Evolutionary conservation across 768 basidiomycete species (phyloP).

Genomic region (Chiua virens): DNA sequence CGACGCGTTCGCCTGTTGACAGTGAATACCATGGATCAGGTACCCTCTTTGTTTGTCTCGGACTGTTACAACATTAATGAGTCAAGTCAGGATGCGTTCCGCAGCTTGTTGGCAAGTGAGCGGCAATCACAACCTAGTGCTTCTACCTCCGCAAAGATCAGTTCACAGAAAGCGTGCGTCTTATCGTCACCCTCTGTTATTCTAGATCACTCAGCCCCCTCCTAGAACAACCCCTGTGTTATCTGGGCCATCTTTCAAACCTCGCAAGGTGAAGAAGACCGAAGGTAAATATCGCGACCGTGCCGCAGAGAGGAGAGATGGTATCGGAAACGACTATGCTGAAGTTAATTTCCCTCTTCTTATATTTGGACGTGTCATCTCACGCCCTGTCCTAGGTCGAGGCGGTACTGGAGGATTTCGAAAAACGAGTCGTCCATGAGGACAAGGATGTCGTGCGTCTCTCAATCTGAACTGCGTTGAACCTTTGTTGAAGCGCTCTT

Average conservation of each 20-base stretch:
- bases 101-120: slow-evolving; percentile 45
- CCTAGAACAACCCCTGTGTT: slow-evolving; percentile 49
- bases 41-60: background rate
- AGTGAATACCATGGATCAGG: slow-evolving; percentile 29
- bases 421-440: slow-evolving; percentile 57
- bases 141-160: background rate
- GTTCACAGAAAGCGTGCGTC: slow-evolving; percentile 18
- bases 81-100: slow-evolving; percentile 56
- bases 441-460: slow-evolving; percentile 58
- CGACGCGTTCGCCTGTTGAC: too few relatives aligned
- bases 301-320: slow-evolving; percentile 69
- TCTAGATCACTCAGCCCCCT: background rate
- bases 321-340: slow-evolving; percentile 71
- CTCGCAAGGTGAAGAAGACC: slow-evolving; percentile 71
- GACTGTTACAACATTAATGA: background rate
- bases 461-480: background rate
- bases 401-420: slow-evolving; percentile 79
- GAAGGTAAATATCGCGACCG: slow-evolving; percentile 68
- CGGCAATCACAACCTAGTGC: slow-evolving; percentile 19
- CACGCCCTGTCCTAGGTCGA: slow-evolving; percentile 53
- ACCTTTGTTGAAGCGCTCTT: slow-evolving; percentile 1
- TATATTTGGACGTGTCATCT: background rate
- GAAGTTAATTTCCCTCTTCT: slow-evolving; percentile 43
- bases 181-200: background rate
- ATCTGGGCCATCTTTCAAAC: slow-evolving; percentile 72